Conservation (phyloP, 176 grass and related monocot genomes). For the Alopecurus myosuroides region DNA sequence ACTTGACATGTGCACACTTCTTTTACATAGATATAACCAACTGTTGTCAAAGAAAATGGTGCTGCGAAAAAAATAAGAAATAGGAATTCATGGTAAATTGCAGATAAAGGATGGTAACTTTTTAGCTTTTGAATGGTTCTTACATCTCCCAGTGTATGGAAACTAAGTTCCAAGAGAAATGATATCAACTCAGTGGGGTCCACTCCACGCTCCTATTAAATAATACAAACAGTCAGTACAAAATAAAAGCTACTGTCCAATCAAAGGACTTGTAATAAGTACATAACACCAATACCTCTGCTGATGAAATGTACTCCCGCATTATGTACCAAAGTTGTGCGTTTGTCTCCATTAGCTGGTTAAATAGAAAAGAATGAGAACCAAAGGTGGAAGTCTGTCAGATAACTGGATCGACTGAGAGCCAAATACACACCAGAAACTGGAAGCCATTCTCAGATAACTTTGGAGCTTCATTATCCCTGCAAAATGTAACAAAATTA, state of each 20-base stretch:
- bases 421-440: constrained; percentile 53
- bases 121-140: neutral
- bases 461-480: constrained; percentile 79
- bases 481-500: constrained; percentile 42
- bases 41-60: neutral
- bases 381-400: constrained; percentile 3
- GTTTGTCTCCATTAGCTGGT: constrained; percentile 93
- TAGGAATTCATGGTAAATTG: neutral
- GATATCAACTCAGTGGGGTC: constrained; percentile 88
- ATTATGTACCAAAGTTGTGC: constrained; percentile 98
- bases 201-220: constrained; percentile 78
- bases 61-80: neutral
- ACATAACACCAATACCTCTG: constrained; percentile 65
- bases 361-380: constrained; percentile 29
- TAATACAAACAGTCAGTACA: constrained; percentile 16
- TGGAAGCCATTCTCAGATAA: constrained; percentile 98
- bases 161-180: constrained; percentile 94
- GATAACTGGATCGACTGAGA: constrained; percentile 26
- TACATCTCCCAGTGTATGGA: constrained; percentile 84
- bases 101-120: neutral
- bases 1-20: neutral
- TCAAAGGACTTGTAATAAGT: neutral
- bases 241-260: neutral
- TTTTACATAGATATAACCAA: constrained; percentile 2
- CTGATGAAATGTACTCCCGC: constrained; percentile 92